These are phyloP conservation scores for Didymellaceae sp. DNA, from an alignment of 2,329 filamentous ascomycete species.

Conservation along the genomic window DNA sequence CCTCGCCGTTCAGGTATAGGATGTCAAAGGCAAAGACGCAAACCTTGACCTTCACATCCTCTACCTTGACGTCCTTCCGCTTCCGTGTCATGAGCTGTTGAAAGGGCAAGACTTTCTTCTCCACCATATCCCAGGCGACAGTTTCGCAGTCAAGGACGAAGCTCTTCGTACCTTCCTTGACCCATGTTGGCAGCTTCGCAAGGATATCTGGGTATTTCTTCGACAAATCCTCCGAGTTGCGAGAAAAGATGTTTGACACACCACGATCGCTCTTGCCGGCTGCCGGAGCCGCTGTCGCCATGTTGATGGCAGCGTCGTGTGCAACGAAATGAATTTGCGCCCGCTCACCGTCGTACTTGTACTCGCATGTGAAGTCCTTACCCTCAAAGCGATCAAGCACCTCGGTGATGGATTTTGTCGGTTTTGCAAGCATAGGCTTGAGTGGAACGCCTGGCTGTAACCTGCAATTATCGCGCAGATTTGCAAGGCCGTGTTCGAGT, in stretches of 20 bases:
- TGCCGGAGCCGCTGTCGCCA: conserved; percentile 63
- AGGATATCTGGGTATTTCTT: conserved; percentile 98
- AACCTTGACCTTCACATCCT: conserved; percentile 95
- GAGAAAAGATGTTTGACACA: conserved; percentile 91
- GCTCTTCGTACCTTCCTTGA: conserved; percentile 86
- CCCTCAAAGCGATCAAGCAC: conserved; percentile 95
- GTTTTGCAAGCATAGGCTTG: conserved; percentile 98
- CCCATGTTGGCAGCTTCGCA: conserved; percentile 84
- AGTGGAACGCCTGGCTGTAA: conserved; percentile 91
- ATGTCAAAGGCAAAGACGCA: conserved; percentile 97
- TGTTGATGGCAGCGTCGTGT: conserved; percentile 74
- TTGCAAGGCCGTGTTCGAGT: conserved; percentile 82
- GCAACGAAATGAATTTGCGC: conserved; percentile 99
- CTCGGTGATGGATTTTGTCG: conserved; percentile 97
- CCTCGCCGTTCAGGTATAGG: conserved; percentile 88
- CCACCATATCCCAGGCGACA: conserved; percentile 91
- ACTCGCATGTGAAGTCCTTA: conserved; percentile 96
- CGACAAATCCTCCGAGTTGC: conserved; percentile 95
- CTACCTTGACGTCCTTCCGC: conserved; percentile 93
- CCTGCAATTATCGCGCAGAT: conserved; percentile 84
- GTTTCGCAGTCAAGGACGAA: conserved; percentile 99
- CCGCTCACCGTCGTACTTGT: conserved; percentile 97
- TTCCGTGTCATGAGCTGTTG: conserved; percentile 98
- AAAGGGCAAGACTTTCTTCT: conserved; percentile 96
- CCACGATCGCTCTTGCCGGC: conserved; percentile 73